Conservation (phyloP, 192 early-diverging fungal species). For the Spinellus fusiger region DNA sequence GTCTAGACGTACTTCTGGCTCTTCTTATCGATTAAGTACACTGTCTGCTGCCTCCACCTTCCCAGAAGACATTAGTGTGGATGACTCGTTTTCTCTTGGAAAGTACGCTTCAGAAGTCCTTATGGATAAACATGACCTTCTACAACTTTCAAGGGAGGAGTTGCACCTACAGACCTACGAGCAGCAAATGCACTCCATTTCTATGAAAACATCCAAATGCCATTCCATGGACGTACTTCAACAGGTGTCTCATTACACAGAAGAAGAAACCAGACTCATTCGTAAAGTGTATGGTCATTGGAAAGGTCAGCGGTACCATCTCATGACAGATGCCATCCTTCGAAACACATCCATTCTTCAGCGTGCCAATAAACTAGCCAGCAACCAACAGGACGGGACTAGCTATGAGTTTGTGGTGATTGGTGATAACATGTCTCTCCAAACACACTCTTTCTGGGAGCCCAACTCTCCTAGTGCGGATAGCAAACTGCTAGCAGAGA, state of each 20-base stretch:
- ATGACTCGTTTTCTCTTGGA: conserved; percentile 1
- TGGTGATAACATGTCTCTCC: conserved; percentile 43
- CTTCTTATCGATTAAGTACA: conserved; percentile 11
- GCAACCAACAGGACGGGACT: conserved; percentile 69
- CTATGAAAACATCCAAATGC: conserved; percentile 18
- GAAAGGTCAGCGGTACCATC: conserved; percentile 48
- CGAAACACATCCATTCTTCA: conserved; percentile 63
- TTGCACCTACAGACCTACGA: conserved; percentile 47
- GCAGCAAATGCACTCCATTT: conserved; percentile 27
- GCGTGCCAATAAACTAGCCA: conserved; percentile 82
- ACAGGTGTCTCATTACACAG: conserved; percentile 32
- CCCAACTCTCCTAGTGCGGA: conserved; percentile 36
- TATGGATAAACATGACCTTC: neutral
- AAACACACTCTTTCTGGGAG: conserved; percentile 44
- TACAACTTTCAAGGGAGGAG: conserved; percentile 43
- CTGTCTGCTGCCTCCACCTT: conserved; percentile 6
- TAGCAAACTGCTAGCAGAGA: conserved; percentile 23
- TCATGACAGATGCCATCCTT: conserved; percentile 59
- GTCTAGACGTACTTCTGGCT: conserved; percentile 11
- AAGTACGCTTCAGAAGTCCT: neutral
- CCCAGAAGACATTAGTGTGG: neutral
- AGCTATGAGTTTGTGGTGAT: conserved; percentile 79
- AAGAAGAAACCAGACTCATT: conserved; percentile 34
- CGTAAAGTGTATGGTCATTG: conserved; percentile 38
- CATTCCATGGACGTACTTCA: conserved; percentile 6